These are phyloP conservation scores for Eucalyptus tenuipes DNA, from an alignment of 345 rosid genomes.

Conservation along the genomic window DNA sequence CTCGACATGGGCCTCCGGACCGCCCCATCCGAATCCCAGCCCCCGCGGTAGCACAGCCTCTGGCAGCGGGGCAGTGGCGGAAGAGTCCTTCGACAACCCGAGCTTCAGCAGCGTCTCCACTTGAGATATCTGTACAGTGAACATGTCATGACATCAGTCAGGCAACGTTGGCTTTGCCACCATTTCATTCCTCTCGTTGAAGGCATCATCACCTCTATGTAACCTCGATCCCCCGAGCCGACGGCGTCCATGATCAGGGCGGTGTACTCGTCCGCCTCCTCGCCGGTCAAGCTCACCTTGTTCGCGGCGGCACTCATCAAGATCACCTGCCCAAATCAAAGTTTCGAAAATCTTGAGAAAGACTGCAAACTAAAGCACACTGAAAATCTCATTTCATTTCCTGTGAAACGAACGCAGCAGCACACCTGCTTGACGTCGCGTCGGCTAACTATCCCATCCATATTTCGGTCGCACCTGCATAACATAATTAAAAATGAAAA, in stretches of 20 bases:
- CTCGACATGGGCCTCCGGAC: neutral
- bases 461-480: constrained; percentile 27
- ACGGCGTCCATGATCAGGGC: constrained; percentile 21
- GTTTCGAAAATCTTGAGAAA: neutral
- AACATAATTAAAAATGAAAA: neutral
- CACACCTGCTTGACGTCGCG: constrained; percentile 19
- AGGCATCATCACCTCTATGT: constrained; percentile 14
- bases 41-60: neutral
- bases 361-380: neutral
- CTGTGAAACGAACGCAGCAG: neutral
- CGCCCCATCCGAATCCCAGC: neutral
- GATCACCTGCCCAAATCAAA: constrained; percentile 7
- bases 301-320: constrained; percentile 24
- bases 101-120: constrained; percentile 16
- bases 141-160: neutral
- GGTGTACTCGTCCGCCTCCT: constrained; percentile 28
- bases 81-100: constrained; percentile 2
- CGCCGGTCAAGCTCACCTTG: constrained; percentile 17
- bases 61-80: neutral
- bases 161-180: neutral
- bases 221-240: constrained; percentile 16
- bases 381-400: neutral
- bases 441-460: constrained; percentile 27
- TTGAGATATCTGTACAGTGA: constrained; percentile 9
- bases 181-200: neutral